phyloP scores from a whole-genome alignment of 805 yeast genomes.

The Blastobotrys terrestris region DNA sequence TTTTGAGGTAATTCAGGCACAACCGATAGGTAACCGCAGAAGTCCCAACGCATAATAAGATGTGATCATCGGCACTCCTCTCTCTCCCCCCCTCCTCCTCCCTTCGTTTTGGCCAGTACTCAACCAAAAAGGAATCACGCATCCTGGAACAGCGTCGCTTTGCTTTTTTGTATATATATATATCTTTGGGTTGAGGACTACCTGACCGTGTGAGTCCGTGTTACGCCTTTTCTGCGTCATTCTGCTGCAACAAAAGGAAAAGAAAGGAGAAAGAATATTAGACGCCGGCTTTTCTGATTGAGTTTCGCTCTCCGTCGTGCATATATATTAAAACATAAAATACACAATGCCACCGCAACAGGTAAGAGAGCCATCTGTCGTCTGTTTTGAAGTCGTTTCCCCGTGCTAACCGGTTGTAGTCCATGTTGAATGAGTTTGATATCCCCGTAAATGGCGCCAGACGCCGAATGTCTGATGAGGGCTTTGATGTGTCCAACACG shows the following conservation, averaged over 20 bases:
- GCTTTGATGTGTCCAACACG: neutral
- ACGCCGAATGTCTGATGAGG: neutral
- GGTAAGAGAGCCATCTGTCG: neutral
- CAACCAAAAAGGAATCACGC: neutral
- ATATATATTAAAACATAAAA: neutral
- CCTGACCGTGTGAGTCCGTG: too few relatives aligned
- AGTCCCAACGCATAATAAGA: neutral
- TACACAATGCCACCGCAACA: neutral
- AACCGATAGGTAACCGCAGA: neutral
- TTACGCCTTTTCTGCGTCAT: too few relatives aligned
- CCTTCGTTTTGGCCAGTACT: neutral
- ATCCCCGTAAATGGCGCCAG: neutral
- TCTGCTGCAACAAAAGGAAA: too few relatives aligned
- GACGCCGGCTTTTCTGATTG: neutral
- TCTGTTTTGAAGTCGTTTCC: neutral
- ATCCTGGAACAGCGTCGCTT: too few relatives aligned
- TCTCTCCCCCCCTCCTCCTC: neutral
- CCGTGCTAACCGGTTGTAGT: neutral
- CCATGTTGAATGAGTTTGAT: slow-evolving; percentile 3
- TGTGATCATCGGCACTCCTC: neutral
- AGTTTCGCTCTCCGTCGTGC: neutral
- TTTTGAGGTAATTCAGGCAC: neutral
- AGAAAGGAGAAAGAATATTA: neutral
- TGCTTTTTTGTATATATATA: too few relatives aligned
- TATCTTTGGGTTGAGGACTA: too few relatives aligned